Evolutionary conservation across 1,284 basidiomycete genomes (phyloP), one percentile per base, ranked within the genome.

Genomic region (Rhodofomes roseus): DNA sequence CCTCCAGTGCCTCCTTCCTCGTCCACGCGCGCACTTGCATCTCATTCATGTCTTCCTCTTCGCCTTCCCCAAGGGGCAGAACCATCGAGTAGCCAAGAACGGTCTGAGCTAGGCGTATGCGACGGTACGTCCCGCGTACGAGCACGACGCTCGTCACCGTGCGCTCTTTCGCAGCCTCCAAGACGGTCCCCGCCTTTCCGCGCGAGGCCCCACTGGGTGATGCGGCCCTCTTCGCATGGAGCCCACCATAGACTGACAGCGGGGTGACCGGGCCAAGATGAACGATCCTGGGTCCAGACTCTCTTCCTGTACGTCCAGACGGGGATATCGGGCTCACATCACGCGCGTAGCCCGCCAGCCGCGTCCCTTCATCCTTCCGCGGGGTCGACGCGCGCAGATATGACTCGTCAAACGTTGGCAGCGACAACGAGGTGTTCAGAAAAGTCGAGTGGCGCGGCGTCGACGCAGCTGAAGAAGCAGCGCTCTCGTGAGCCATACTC

Each of bases 51-150:
- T 71, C 67, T 6, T 64, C 64, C 16, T 62, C 66, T 34, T 60
- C 63, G 22, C 57, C 65, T 6, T 65, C 68, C 1, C 61, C 66
- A 48, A 81, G 61, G 5, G 83, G 82, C 25, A 87, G 71, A 29
- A 87, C 73, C 1, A 74, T 66, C 18, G 80, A 76, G 67, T 88
- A 89, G 1, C 88, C 87, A 76, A 87, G 79, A 59, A 77, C 79
- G 12, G 74, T 76, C 71, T 89, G 87, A 27, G 87, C 83, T 1
- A 79, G 68, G n/a, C 87, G 76, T 16, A 90, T 80, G 36, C 85
- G 74, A 22, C 77, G 75, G 66, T 86, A 86, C 25, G 85, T 89
- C 55, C 74, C 78, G 39, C 75, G 75, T 20, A 82, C 76, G 0
- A 89, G 79, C 22, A 74, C 67, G 4, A 77, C 60, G 2, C 82